Evolutionary conservation across 2,329 filamentous ascomycete species (phyloP), one percentile per base, ranked within the genome.

Genomic region (Colletotrichum brevisporum): DNA sequence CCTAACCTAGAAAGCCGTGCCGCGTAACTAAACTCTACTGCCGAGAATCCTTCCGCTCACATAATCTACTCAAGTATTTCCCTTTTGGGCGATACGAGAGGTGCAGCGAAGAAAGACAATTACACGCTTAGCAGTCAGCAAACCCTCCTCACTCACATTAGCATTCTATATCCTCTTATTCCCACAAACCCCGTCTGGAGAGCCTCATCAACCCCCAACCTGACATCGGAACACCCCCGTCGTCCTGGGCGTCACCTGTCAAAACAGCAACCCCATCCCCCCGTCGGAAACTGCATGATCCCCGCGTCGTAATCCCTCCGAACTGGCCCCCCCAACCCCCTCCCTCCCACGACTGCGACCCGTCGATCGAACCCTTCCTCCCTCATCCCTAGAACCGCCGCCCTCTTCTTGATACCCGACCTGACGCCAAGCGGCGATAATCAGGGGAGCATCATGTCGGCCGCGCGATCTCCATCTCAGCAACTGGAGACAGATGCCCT

Each of bases 271-370:
- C 48, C 54, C 50, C 50, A 45, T 43, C 24, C 27, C 43, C 45
- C 24, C 39, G 31, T 55, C 50, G 55, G 51, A 55, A 66, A 55
- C 62, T 66, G 62, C 51, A 47, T 69, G 62, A 61, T 61, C 66
- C 66, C 66, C 55, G 66, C 51, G 51, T 66, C 62, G 41, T 41
- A 61, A 61, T 53, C n/a, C 50, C 51, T 50, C 43, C 55, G 52
- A 12, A 21, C 47, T 24, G 21, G 2, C n/a, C 43, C 39, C 26
- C 15, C 39, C 6, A 6, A 3, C 45, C 10, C 6, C 47, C 6
- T 4, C n/a, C n/a, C 21, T 12, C 47, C 47, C 21, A 10, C 47
- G 8, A n/a, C 24, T 24, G 9, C 31, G 10, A 36, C 31, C 18
- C 55, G 54, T 50, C 50, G 54, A 60, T 55, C 61, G 61, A 39